Evolutionary conservation across 306 rosid species (phyloP).

Genomic region (Casuarina cunninghamiana): DNA sequence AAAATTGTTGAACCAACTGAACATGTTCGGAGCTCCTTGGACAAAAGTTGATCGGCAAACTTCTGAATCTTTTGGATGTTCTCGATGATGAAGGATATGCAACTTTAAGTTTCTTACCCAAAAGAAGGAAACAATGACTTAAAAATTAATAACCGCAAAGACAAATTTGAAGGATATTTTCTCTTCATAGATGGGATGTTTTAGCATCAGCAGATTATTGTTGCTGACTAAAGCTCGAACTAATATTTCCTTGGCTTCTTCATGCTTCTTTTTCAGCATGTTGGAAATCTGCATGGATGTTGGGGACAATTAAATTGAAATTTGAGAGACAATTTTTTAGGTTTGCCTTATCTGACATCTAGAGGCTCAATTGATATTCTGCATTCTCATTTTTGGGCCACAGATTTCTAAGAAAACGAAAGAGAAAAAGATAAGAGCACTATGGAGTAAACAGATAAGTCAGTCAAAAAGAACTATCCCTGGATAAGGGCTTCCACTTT

Average conservation of each 20-base stretch:
- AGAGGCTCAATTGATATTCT: not conserved
- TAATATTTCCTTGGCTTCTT: conserved; percentile 76
- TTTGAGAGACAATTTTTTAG: not conserved
- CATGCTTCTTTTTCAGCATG: conserved; percentile 82
- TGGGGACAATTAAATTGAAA: not conserved
- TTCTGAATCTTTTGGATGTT: conserved; percentile 77
- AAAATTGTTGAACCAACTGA: conserved; percentile 22
- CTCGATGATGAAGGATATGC: conserved; percentile 45
- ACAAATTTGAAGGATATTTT: conserved; percentile 67
- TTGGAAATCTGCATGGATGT: conserved; percentile 63
- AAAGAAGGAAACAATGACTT: conserved; percentile 1
- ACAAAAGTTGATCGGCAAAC: conserved; percentile 59
- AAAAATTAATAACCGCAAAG: conserved; percentile 15
- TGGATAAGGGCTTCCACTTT: not conserved
- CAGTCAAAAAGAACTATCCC: not conserved
- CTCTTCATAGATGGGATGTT: conserved; percentile 81
- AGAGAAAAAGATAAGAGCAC: not conserved
- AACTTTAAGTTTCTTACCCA: conserved; percentile 3
- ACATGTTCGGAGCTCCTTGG: conserved; percentile 55
- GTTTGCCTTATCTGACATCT: not conserved
- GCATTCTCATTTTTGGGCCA: not conserved
- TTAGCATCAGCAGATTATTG: conserved; percentile 82
- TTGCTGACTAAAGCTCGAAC: conserved; percentile 77
- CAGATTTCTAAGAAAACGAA: not conserved
- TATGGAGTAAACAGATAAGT: not conserved